Percentiles rank a stretch among this genome's conserved stretches.
These are phyloP conservation scores for Rhododendron henanense DNA, from an alignment of 148 eudicot genomes.

Conservation along the genomic window DNA sequence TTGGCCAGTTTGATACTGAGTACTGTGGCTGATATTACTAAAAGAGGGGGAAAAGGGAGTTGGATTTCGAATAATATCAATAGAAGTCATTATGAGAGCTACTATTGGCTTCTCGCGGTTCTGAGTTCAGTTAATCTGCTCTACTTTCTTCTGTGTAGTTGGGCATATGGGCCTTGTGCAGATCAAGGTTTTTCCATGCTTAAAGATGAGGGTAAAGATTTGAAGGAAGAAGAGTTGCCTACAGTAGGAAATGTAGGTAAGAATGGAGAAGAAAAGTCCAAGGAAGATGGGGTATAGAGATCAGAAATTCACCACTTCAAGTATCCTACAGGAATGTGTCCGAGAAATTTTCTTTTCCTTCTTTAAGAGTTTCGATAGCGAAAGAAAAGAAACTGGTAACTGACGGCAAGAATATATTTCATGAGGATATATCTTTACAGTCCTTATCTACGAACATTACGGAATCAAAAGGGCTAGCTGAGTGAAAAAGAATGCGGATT, in stretches of 20 bases:
- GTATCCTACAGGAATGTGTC: not conserved
- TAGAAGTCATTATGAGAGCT: slow-evolving; percentile 66
- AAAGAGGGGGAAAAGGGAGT: slow-evolving; percentile 44
- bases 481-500: no score
- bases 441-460: no score
- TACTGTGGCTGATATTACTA: slow-evolving; percentile 34
- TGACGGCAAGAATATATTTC: no score
- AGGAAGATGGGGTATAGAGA: not conserved
- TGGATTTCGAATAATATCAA: slow-evolving; percentile 72
- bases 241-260: slow-evolving; percentile 7
- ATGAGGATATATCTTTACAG: no score
- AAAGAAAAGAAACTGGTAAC: no score
- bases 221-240: slow-evolving; percentile 25
- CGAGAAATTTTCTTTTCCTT: not conserved
- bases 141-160: slow-evolving; percentile 51
- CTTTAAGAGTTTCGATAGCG: not conserved
- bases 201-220: slow-evolving; percentile 16
- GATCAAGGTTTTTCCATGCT: slow-evolving; percentile 17
- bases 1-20: slow-evolving; percentile 54
- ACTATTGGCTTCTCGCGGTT: slow-evolving; percentile 63
- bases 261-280: not conserved
- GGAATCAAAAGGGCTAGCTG: no score
- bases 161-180: slow-evolving; percentile 72
- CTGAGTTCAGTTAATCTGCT: slow-evolving; percentile 53
- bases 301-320: not conserved